Percentiles rank a stretch among this genome's conserved stretches.
phyloP scores from a whole-genome alignment of 2,329 filamentous ascomycete genomes.

The Amphichorda felina region DNA sequence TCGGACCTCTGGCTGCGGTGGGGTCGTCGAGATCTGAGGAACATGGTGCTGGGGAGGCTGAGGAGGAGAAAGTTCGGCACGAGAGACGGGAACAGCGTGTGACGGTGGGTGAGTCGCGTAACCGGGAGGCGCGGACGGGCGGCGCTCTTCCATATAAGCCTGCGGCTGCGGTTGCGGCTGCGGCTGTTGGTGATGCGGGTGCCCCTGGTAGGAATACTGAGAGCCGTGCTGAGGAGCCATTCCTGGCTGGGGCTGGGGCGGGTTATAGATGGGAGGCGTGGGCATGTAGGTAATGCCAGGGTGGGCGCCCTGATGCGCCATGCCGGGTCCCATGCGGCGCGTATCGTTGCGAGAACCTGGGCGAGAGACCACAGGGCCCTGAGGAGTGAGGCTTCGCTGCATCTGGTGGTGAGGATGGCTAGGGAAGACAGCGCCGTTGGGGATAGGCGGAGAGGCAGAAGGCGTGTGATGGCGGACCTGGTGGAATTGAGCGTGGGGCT shows the following conservation, averaged over 20 bases:
- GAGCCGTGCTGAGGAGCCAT: conserved; percentile 25
- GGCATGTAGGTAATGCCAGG: conserved; percentile 71
- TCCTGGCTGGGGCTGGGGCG: conserved; percentile 27
- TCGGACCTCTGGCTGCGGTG: conserved; percentile 31
- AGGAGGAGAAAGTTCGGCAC: conserved; percentile 47
- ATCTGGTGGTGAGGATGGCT: conserved; percentile 30
- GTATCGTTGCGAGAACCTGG: conserved; percentile 66
- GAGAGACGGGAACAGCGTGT: conserved; percentile 30
- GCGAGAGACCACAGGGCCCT: conserved; percentile 58
- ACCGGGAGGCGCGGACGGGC: conserved; percentile 57
- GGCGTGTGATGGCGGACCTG: conserved; percentile 74
- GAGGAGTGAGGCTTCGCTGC: conserved; percentile 68
- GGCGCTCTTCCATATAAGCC: conserved; percentile 61
- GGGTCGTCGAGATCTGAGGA: conserved; percentile 39
- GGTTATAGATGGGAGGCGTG: conserved; percentile 76
- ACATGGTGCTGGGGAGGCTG: conserved; percentile 41
- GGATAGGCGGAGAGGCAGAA: conserved; percentile 68
- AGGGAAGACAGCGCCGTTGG: conserved; percentile 62
- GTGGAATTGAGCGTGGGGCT: conserved; percentile 29
- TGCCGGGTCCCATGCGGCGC: conserved; percentile 61
- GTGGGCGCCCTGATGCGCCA: conserved; percentile 46
- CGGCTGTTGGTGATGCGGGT: conserved; percentile 14
- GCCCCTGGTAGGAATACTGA: conserved; percentile 22
- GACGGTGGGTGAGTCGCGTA: conserved; percentile 48
- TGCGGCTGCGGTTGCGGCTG: conserved; percentile 14